Conservation (phyloP, 2,329 filamentous ascomycete species). For the Sporothrix brasiliensis region DNA sequence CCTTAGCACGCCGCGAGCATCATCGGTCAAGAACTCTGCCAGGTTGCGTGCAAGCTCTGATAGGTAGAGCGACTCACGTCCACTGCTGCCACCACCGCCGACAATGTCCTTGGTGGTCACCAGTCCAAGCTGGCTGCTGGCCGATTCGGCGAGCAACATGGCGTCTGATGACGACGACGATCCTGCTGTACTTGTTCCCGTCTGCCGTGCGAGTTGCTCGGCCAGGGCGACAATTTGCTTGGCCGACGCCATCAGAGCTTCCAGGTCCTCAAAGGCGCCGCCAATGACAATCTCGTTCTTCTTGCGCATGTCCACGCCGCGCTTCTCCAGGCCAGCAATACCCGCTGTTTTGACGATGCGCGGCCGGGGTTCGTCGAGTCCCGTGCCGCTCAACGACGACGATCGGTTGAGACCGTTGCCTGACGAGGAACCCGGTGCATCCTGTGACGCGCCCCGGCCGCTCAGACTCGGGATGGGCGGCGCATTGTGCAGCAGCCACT, state of each 20-base stretch:
- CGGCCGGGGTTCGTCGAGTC: conserved; percentile 35
- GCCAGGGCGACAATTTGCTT: conserved; percentile 95
- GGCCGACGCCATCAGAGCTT: conserved; percentile 94
- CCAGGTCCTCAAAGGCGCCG: conserved; percentile 91
- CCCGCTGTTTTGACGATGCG: conserved; percentile 68
- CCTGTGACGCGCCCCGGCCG: not conserved
- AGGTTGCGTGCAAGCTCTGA: conserved; percentile 83
- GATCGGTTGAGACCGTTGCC: conserved; percentile 29
- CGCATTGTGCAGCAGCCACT: conserved; percentile 90
- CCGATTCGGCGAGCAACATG: conserved; percentile 74
- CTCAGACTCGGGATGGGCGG: conserved; percentile 77
- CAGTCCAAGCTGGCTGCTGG: conserved; percentile 79
- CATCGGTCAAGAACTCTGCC: conserved; percentile 87
- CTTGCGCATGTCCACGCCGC: conserved; percentile 79
- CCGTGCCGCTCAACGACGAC: conserved; percentile 33
- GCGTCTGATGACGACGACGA: conserved; percentile 37
- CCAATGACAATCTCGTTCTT: conserved; percentile 94
- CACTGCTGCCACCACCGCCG: conserved; percentile 56
- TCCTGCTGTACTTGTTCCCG: conserved; percentile 45
- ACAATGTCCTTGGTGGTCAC: conserved; percentile 96
- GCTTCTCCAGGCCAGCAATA: conserved; percentile 88
- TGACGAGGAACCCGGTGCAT: not conserved
- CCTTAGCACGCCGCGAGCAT: conserved; percentile 74
- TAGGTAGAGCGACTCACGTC: conserved; percentile 81
- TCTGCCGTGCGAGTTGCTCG: conserved; percentile 77